phyloP scores from a whole-genome alignment of 2,329 filamentous ascomycete species.

The Didymosphaeria variabile region DNA sequence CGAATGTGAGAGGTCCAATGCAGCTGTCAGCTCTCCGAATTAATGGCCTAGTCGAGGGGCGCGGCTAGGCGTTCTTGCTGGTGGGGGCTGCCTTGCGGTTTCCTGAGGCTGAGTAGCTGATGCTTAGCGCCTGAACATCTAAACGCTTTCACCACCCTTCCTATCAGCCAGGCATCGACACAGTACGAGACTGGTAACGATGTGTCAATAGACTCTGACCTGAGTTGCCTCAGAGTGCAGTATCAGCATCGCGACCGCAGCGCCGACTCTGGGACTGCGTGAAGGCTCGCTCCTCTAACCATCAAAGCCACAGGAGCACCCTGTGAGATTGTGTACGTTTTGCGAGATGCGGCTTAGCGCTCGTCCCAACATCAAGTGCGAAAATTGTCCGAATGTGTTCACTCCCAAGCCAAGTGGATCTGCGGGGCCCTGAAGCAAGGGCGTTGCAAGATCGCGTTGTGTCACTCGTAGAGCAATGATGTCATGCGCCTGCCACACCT shows the following conservation, averaged over 20 bases:
- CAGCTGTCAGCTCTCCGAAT: constrained; percentile 14
- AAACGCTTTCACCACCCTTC: constrained; percentile 1
- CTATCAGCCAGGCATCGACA: background rate
- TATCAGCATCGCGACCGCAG: background rate
- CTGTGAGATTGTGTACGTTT: constrained; percentile 7
- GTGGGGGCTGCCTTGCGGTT: constrained; percentile 14
- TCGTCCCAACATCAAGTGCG: background rate
- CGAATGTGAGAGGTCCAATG: background rate
- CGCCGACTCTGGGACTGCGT: background rate
- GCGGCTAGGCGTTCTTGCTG: constrained; percentile 15
- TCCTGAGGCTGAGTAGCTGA: constrained; percentile 14
- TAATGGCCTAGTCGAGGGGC: constrained; percentile 5
- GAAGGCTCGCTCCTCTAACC: background rate
- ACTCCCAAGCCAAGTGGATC: constrained; percentile 1
- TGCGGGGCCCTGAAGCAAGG: constrained; percentile 1
- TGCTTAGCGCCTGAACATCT: constrained; percentile 1
- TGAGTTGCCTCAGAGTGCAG: background rate
- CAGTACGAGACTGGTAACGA: background rate
- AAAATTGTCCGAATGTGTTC: background rate
- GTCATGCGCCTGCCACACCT: background rate
- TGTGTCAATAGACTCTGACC: background rate
- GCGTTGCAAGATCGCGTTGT: background rate
- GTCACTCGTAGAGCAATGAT: background rate
- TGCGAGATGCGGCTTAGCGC: constrained; percentile 6
- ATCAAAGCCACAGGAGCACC: background rate